Percentiles rank a stretch among this genome's conserved stretches.
Conservation (phyloP, 768 basidiomycete genomes). For the Ephemerocybe angulata region DNA sequence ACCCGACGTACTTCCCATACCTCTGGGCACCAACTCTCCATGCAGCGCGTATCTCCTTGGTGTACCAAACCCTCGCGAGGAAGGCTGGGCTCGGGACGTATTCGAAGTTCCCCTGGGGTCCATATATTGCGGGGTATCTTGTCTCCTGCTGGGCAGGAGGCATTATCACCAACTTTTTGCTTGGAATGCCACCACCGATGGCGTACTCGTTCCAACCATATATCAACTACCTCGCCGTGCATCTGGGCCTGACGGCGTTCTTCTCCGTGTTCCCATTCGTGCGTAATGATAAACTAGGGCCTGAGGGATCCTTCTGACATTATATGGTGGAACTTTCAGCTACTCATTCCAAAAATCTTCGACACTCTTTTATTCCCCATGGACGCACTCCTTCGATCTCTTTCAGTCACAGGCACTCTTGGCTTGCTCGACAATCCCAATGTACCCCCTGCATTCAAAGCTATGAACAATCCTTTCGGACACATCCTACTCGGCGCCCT, state of each 20-base stretch:
- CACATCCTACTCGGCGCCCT: conserved; percentile 47
- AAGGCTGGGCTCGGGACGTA: too few relatives aligned
- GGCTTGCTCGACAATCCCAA: conserved; percentile 29
- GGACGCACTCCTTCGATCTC: conserved; percentile 46
- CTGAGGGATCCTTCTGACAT: background rate
- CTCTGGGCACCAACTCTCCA: conserved; percentile 39
- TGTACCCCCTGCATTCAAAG: conserved; percentile 2
- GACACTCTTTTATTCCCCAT: conserved; percentile 48
- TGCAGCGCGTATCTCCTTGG: conserved; percentile 42
- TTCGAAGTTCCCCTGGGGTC: conserved; percentile 36
- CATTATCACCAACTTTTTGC: conserved; percentile 38
- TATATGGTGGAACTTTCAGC: conserved; percentile 19
- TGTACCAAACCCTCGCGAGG: conserved; percentile 38
- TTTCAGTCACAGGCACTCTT: conserved; percentile 35
- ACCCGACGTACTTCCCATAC: conserved; percentile 38
- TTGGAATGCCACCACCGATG: conserved; percentile 44
- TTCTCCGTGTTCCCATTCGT: conserved; percentile 38
- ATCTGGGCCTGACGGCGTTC: conserved; percentile 40
- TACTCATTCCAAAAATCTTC: conserved; percentile 30
- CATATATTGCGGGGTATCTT: conserved; percentile 43
- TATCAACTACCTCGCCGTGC: conserved; percentile 46
- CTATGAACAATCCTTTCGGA: conserved; percentile 29
- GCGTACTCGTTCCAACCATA: conserved; percentile 43
- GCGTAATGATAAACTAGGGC: conserved; percentile 15
- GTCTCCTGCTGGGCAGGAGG: conserved; percentile 50